Percentiles rank a stretch among this genome's conserved stretches.
phyloP scores from a whole-genome alignment of 1,139 yeast species.

The Pichia sp. region DNA sequence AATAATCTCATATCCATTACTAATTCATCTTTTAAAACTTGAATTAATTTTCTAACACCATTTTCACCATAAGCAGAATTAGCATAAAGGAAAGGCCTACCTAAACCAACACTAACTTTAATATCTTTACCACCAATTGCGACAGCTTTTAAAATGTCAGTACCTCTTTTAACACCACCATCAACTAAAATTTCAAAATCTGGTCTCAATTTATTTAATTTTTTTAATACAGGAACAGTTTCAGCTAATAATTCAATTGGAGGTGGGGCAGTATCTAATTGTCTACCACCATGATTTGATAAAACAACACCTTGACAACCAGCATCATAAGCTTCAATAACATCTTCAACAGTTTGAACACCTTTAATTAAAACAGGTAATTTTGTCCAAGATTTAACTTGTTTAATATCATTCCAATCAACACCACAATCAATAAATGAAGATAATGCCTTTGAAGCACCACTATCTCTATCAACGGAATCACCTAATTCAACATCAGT shows the following conservation, averaged over 20 bases:
- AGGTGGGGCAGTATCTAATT: constrained; percentile 63
- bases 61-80: constrained; percentile 71
- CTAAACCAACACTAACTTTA: constrained; percentile 76
- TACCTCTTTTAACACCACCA: constrained; percentile 73
- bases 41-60: constrained; percentile 76
- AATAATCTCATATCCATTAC: constrained; percentile 83
- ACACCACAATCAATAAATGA: constrained; percentile 80
- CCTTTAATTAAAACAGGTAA: constrained; percentile 68
- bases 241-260: constrained; percentile 66
- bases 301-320: constrained; percentile 63
- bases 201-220: constrained; percentile 40
- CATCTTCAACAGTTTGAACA: constrained; percentile 64
- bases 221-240: constrained; percentile 47
- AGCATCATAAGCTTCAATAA: constrained; percentile 52
- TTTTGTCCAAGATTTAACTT: constrained; percentile 51
- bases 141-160: constrained; percentile 65
- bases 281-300: constrained; percentile 79
- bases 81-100: constrained; percentile 71
- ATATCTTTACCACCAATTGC: constrained; percentile 76
- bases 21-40: constrained; percentile 72
- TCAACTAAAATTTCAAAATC: constrained; percentile 62
- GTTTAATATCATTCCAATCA: constrained; percentile 55
- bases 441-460: constrained; percentile 83
- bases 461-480: constrained; percentile 61
- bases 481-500: constrained; percentile 38